phyloP scores from a whole-genome alignment of 129 eudicot genomes.

The Lonicera japonica region DNA sequence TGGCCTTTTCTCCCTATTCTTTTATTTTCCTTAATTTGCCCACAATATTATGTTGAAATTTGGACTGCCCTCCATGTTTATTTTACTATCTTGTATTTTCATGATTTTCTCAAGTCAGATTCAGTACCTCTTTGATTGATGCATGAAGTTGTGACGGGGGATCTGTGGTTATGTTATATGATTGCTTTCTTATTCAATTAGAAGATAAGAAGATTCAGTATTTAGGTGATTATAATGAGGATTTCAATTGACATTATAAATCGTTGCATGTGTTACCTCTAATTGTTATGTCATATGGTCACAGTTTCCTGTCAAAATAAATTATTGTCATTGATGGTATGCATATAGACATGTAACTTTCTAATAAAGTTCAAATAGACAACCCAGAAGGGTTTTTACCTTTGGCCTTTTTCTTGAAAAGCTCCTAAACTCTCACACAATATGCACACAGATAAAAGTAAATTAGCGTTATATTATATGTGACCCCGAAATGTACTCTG shows the following conservation, averaged over 20 bases:
- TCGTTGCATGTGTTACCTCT: not conserved
- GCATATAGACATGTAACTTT: not conserved
- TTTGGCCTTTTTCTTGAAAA: not conserved
- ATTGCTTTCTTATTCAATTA: too few species aligned
- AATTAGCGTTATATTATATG: too few species aligned
- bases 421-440: too few species aligned
- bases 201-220: not conserved
- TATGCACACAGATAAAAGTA: too few species aligned
- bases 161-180: not conserved
- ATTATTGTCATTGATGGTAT: not conserved
- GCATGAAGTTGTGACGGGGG: not conserved
- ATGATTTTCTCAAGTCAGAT: not conserved
- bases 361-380: not conserved
- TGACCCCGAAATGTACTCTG: too few species aligned
- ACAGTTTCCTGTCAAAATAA: not conserved
- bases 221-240: not conserved
- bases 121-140: not conserved
- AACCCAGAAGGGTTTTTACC: not conserved
- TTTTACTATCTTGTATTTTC: not conserved
- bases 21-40: not conserved
- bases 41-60: not conserved
- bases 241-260: not conserved
- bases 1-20: constrained; percentile 5
- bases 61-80: not conserved
- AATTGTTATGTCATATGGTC: not conserved